Evolutionary conservation across 306 rosid species (phyloP), one percentile per base, ranked within the genome.

Genomic region (Cyclanthera cordifolia): DNA sequence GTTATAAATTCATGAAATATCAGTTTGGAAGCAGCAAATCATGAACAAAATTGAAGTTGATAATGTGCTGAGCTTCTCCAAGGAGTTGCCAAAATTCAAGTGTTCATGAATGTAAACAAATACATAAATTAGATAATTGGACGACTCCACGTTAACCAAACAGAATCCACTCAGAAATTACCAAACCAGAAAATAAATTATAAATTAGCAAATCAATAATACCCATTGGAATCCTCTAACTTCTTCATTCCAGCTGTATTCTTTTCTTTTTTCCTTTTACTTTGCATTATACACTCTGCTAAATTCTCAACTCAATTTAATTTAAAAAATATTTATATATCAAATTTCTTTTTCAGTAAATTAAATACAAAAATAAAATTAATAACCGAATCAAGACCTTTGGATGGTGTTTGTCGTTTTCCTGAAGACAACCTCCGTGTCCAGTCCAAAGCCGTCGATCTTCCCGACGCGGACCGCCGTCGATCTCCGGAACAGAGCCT

Each of bases 401-500:
- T 17, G 57, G 37, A 30, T 60, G 8, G 7, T 14, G 79, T 82
- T 81, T n/a, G 82, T 69, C 55, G 52, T 75, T 80, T 86, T 92
- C 24, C 86, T 79, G 68, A 90, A 90, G 1, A 73, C 88, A 2
- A 85, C 85, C 73, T 93, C 98, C 0, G 98, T 89, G 55, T 93
- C 96, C 73, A 90, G 77, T 3, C 98, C 98, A 52, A 93, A 93
- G 2, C 90, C 96, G 67, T 93, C 96, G 24, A 93, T 80, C 21
- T 16, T 70, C 57, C 81, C 85, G 1, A 82, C 77, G 57, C 83
- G 88, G 50, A 89, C 84, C 75, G 86, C 41, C 70, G 66, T 75
- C 5, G 91, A 87, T 3, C 67, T 24, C 65, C 49, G 64, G 41
- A 93, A 93, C 73, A 93, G 49, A 52, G 60, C 41, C 19, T 81